These are phyloP conservation scores for Capronia coronata DNA, from an alignment of 2,329 filamentous ascomycete genomes.

Conservation along the genomic window DNA sequence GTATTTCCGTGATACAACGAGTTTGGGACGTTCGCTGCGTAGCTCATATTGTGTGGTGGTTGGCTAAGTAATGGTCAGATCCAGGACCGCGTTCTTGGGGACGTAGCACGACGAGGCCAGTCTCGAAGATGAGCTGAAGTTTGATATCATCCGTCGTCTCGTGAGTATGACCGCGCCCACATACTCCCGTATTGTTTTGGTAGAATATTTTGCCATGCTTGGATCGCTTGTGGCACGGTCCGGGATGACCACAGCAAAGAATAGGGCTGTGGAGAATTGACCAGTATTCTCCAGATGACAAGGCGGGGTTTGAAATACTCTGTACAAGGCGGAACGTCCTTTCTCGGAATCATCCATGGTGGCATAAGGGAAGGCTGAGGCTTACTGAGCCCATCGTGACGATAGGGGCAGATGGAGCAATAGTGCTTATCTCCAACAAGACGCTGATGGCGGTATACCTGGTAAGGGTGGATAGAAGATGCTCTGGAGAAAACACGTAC, in stretches of 20 bases:
- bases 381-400: slow-evolving; percentile 12
- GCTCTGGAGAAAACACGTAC: slow-evolving; percentile 3
- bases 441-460: slow-evolving; percentile 15
- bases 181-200: too few species aligned
- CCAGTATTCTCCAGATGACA: slow-evolving; percentile 15
- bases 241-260: background rate
- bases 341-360: slow-evolving; percentile 6
- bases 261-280: background rate
- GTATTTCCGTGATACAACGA: background rate
- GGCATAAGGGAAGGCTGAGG: background rate
- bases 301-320: background rate
- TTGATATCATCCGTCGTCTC: too few species aligned
- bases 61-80: background rate
- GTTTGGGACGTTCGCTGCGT: slow-evolving; percentile 4
- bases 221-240: background rate
- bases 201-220: background rate
- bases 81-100: too few species aligned
- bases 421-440: slow-evolving; percentile 16
- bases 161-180: too few species aligned
- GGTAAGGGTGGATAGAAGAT: background rate
- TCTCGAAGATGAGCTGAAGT: too few species aligned
- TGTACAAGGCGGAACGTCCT: slow-evolving; percentile 1
- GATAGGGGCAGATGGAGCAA: slow-evolving; percentile 2
- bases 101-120: too few species aligned
- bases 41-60: background rate